phyloP scores from a whole-genome alignment of 2,329 filamentous ascomycete species.

The Phialemonium atrogriseum region DNA sequence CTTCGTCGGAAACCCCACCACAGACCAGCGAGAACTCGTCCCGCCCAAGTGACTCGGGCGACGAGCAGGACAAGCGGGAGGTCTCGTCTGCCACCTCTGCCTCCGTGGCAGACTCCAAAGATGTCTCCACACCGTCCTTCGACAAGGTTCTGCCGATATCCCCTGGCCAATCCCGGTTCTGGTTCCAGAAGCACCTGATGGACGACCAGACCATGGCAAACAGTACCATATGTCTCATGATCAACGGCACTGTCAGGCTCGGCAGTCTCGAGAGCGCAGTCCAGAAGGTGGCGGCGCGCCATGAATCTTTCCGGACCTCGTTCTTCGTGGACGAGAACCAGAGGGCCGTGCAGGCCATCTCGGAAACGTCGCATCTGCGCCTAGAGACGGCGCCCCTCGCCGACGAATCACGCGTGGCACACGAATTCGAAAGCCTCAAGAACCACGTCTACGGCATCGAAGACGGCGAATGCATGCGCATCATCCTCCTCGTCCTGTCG shows the following conservation, averaged over 20 bases:
- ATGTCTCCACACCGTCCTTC: neutral
- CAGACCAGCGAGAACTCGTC: conserved; percentile 1
- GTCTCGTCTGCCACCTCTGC: conserved; percentile 1
- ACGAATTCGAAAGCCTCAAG: conserved; percentile 21
- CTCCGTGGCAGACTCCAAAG: conserved; percentile 1
- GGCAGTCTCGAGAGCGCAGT: conserved; percentile 24
- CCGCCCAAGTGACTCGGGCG: neutral
- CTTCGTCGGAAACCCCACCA: neutral
- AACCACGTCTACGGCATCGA: conserved; percentile 28
- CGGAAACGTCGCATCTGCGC: conserved; percentile 13
- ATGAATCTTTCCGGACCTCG: conserved; percentile 25
- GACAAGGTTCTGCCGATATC: conserved; percentile 20
- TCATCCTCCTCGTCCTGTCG: conserved; percentile 25
- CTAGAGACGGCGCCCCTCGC: conserved; percentile 17
- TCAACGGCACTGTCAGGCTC: conserved; percentile 24
- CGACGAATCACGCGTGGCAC: conserved; percentile 15
- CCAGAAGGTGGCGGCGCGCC: conserved; percentile 15
- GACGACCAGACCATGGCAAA: conserved; percentile 32
- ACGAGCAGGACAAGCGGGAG: conserved; percentile 3
- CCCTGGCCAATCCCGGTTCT: conserved; percentile 31
- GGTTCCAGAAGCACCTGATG: conserved; percentile 24
- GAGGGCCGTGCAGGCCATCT: conserved; percentile 9
- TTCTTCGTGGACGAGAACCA: conserved; percentile 14
- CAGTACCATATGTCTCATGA: conserved; percentile 19
- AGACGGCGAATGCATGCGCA: conserved; percentile 21